Conservation (phyloP, 768 basidiomycete genomes). For the Tylopilus plumbeoviolaceoides region DNA sequence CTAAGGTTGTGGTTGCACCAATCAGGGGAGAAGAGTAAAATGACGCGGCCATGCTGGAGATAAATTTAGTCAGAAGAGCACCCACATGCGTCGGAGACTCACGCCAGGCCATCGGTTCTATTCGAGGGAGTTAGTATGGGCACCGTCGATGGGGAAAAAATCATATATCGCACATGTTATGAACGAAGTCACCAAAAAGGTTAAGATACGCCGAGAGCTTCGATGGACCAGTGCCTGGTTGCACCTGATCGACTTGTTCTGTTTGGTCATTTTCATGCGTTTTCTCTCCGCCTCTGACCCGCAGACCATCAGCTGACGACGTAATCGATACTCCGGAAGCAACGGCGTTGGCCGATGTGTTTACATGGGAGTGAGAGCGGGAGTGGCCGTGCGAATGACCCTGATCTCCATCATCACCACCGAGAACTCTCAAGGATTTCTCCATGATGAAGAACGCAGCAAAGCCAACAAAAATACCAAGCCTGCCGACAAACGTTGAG, state of each 20-base stretch:
- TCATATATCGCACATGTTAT: conserved; percentile 66
- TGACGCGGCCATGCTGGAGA: conserved; percentile 82
- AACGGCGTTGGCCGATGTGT: conserved; percentile 30
- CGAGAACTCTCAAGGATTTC: conserved; percentile 80
- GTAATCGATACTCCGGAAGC: conserved; percentile 47
- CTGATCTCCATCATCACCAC: conserved; percentile 48
- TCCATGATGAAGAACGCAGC: conserved; percentile 92
- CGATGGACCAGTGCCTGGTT: conserved; percentile 51
- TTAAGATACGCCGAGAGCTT: conserved; percentile 91
- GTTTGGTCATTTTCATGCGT: conserved; percentile 15
- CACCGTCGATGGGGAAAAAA: conserved; percentile 8
- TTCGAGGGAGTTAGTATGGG: conserved; percentile 13
- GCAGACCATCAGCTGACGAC: conserved; percentile 44
- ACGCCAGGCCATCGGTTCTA: conserved; percentile 92
- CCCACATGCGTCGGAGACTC: conserved; percentile 32
- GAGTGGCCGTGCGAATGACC: conserved; percentile 54
- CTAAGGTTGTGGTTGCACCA: conserved; percentile 91
- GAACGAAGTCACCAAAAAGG: conserved; percentile 89
- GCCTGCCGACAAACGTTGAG: conserved; percentile 36
- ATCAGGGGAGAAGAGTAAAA: conserved; percentile 95
- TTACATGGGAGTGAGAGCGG: conserved; percentile 50
- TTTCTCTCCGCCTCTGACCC: conserved; percentile 39
- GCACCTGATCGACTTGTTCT: conserved; percentile 22
- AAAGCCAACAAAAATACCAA: conserved; percentile 84
- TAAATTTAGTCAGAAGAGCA: conserved; percentile 2